Base-by-base conservation (phyloP, 805 yeast genomes). In the Starmera amethionina region DNA sequence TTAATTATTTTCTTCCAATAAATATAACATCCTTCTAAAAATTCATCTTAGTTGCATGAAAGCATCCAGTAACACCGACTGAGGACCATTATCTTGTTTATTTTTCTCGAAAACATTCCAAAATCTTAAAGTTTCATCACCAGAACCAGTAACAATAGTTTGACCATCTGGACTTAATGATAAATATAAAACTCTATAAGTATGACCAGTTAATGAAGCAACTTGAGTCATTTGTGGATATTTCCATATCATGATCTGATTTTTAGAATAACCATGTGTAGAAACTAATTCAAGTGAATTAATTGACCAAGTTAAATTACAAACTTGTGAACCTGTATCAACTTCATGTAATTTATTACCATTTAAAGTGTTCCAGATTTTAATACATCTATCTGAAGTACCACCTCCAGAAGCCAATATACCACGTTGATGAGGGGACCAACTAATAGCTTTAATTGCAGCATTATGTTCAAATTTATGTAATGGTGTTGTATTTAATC, bases 361-460 rank as follows among this genome's bases (percentile, higher is more conserved):
- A 8, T 82, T 84, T 35, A 79, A 63, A 0, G 95, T 82, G 58
- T 89, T 93, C 97, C 97, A 93, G 19, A 88, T 77, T 59, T 89
- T 85, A 50, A 93, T 82, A 32, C 80, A 73, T 42, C 90, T 77
- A 60, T 93, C 98, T 1, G 94, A 89, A 1, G 97, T 88, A 31
- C 98, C 98, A 15, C 98, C 98, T 13, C 98, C 98, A 2, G 93
- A 76, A 1, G 97, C 97, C 41, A 93, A 60, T 3, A 89, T 72
- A 1, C 97, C 97, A 41, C 97, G 68, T 56, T 87, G 96, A 56
- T 93, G 97, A 3, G 98, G 97, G 1, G 95, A 84, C 98, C 98
- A 93, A 2, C 95, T 85, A 40, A 93, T 72, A 0, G 97, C 98
- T 62, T 93, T 93, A 4, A 93, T 95, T 0, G 98, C 98, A 1